phyloP scores from a whole-genome alignment of 2,329 filamentous ascomycete genomes.

The Cercospora janseana region DNA sequence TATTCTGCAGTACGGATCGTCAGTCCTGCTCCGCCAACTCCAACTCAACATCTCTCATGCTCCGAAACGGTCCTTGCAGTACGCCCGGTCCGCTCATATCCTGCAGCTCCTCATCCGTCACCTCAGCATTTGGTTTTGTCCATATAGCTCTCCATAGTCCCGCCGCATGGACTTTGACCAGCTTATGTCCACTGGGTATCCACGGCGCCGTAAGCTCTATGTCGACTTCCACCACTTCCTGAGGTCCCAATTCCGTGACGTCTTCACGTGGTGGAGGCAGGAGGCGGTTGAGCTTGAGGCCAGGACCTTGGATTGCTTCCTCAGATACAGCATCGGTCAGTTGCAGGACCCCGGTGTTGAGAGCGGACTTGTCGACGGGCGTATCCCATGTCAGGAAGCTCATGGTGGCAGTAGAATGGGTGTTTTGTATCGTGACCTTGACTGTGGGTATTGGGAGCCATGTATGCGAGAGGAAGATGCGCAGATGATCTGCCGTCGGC shows the following conservation, averaged over 20 bases:
- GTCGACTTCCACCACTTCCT: slow-evolving; percentile 37
- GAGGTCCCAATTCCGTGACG: slow-evolving; percentile 39
- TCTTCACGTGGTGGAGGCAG: slow-evolving; percentile 41
- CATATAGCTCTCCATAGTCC: slow-evolving; percentile 41
- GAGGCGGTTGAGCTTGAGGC: slow-evolving; percentile 39
- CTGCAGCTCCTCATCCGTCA: slow-evolving; percentile 25
- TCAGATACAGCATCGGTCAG: slow-evolving; percentile 34
- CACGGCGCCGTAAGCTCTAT: slow-evolving; percentile 41
- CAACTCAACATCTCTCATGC: slow-evolving; percentile 17
- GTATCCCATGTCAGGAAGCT: slow-evolving; percentile 45
- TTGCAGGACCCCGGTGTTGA: slow-evolving; percentile 42
- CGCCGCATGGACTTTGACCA: slow-evolving; percentile 39
- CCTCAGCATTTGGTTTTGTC: slow-evolving; percentile 26
- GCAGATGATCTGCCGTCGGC: slow-evolving; percentile 9
- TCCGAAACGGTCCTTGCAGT: slow-evolving; percentile 17
- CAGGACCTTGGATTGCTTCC: slow-evolving; percentile 33
- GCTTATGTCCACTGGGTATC: slow-evolving; percentile 39
- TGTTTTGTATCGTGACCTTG: slow-evolving; percentile 41
- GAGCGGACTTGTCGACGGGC: slow-evolving; percentile 41
- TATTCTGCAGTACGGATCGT: too few relatives aligned
- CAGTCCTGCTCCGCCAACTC: slow-evolving; percentile 9
- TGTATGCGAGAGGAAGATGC: slow-evolving; percentile 12
- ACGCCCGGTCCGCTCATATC: slow-evolving; percentile 19
- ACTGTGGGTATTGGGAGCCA: slow-evolving; percentile 21
- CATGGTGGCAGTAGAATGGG: slow-evolving; percentile 35